phyloP scores from a whole-genome alignment of 768 basidiomycete genomes.

The Kwoniella europaea region DNA sequence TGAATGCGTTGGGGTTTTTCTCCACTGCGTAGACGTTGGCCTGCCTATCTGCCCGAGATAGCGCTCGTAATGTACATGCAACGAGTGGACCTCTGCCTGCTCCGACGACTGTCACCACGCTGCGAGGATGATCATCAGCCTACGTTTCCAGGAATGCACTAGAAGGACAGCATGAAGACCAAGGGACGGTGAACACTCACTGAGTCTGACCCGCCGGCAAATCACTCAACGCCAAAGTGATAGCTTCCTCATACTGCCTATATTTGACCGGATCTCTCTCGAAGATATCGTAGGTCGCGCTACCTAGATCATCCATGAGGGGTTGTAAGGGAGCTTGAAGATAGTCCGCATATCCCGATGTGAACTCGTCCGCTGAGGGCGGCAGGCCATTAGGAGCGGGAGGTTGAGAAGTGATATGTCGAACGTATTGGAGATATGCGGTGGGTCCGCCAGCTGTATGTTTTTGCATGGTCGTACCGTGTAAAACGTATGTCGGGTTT shows the following conservation, averaged over 20 bases:
- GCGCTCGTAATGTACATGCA: constrained; percentile 76
- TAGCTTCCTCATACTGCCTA: constrained; percentile 90
- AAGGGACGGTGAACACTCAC: constrained; percentile 62
- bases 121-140: constrained; percentile 52
- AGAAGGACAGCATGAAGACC: no score
- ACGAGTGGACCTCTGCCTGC: constrained; percentile 95
- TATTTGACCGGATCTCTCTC: constrained; percentile 99
- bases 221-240: constrained; percentile 77
- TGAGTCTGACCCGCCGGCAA: constrained; percentile 66
- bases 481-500: constrained; percentile 80
- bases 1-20: constrained; percentile 91
- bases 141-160: no score
- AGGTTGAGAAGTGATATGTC: constrained; percentile 52
- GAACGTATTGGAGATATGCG: constrained; percentile 83
- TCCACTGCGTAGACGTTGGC: constrained; percentile 85
- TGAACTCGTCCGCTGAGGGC: constrained; percentile 35
- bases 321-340: constrained; percentile 95
- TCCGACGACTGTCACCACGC: constrained; percentile 87
- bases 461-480: constrained; percentile 68
- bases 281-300: constrained; percentile 94
- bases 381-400: constrained; percentile 20
- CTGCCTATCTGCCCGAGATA: constrained; percentile 68
- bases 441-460: constrained; percentile 80
- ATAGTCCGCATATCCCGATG: constrained; percentile 77
- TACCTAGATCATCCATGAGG: constrained; percentile 95